A percentile compares a stretch with the other conserved stretches of the same genome.
Conservation (phyloP, 176 grass and related monocot species). For the Cocos nucifera region DNA sequence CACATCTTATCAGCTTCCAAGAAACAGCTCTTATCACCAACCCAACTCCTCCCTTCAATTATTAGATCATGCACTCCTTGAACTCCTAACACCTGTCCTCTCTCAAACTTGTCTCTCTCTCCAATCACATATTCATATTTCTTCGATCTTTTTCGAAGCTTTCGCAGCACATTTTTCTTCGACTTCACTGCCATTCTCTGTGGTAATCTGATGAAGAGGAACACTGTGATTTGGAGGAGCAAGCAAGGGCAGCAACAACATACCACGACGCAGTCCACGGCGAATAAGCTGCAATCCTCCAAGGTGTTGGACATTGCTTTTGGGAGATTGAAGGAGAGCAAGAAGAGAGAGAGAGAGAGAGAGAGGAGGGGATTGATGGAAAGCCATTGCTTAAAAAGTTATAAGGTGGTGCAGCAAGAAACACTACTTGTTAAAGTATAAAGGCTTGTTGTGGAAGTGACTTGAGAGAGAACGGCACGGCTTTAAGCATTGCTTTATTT, state of each 20-base stretch:
- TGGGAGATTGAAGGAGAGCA: not conserved
- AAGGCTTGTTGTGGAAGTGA: slow-evolving; percentile 32
- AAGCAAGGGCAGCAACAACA: slow-evolving; percentile 14
- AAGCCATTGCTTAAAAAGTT: not conserved
- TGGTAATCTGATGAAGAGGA: slow-evolving; percentile 5
- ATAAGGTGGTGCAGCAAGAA: too few relatives aligned
- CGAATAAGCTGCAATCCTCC: slow-evolving; percentile 26
- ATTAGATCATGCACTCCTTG: not conserved
- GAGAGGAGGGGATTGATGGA: not conserved
- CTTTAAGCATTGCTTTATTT: slow-evolving; percentile 44
- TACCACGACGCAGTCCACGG: slow-evolving; percentile 16
- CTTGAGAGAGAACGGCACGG: slow-evolving; percentile 21
- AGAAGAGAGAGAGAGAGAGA: not conserved
- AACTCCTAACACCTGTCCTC: not conserved
- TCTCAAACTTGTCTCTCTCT: not conserved
- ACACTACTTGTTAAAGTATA: too few relatives aligned
- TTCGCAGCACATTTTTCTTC: not conserved
- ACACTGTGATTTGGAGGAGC: slow-evolving; percentile 7
- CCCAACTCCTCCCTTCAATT: too few relatives aligned
- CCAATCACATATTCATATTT: not conserved
- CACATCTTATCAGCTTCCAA: too few relatives aligned
- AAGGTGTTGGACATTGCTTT: not conserved
- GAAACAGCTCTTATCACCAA: too few relatives aligned
- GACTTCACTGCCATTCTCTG: not conserved
- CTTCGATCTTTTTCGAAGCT: not conserved